Evolutionary conservation across 371 early-diverging fungal genomes (phyloP), one percentile per base, ranked within the genome.

Genomic region (Saksenaea vasiformis): DNA sequence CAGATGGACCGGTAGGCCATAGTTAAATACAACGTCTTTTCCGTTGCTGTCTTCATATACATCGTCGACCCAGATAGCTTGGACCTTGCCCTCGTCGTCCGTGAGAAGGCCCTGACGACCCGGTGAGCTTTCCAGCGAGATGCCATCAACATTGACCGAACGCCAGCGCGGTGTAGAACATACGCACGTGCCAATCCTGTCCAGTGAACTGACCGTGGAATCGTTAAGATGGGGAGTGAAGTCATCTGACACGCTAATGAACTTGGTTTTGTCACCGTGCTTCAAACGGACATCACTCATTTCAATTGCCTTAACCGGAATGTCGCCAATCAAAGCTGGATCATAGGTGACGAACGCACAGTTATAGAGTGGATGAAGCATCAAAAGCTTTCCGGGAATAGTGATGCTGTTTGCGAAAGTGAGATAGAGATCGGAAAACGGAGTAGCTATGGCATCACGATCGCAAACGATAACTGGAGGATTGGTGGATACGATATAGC

Each of bases 371-470:
- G 95, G 95, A 58, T 91, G 91, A 15, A 90, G 68, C 51, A 88
- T 89, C n/a, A 90, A 70, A 9, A 93, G 72, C 35, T 80, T 75
- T 14, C 87, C 95, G 0, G 90, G 90, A 58, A 94, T 82, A 59
- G 90, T 91, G 57, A 93, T 83, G 31, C 86, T 87, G 72, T 91
- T 88, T 41, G 90, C 91, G 69, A 95, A 91, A 0, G 94, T 94
- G 56, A 94, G 72, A 54, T 81, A 73, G 35, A 94, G 84, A 54
- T 93, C 91, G 19, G 91, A 91, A 10, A 92, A 69, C 17, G 84
- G 78, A 53, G 90, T 90, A 0, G 93, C 92, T 41, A 94, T 84
- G 1, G 91, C 87, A 60, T 90, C 89, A 27, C 93, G 88, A 67
- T 93, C 91, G 60, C 87, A 88, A 35, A 93, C 74, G 31, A 95